Base-by-base conservation (phyloP, 257 asterid species). In the Lycium barbarum region DNA sequence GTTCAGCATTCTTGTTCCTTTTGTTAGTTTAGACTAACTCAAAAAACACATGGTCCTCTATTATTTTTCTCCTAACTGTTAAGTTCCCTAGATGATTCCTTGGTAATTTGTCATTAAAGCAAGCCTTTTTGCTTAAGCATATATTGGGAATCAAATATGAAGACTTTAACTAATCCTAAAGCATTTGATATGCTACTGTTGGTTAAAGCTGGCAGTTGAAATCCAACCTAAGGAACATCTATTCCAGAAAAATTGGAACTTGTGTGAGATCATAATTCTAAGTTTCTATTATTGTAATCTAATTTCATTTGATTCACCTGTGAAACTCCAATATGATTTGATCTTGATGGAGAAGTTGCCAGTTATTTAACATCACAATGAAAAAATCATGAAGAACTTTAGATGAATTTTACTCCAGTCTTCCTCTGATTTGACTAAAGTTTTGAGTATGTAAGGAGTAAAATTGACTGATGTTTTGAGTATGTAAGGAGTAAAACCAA, bases 1-100 rank as follows among this genome's bases (percentile, higher is more conserved):
- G 63, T 76, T 13, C 63, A 76, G 63, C 14, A 13, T 76, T 49
- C 81, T 49, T 74, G 22, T 51, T 49, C 4, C 63, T 74, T 74
- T 74, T 47, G 7, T 7, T 74, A 76, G 63, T 66, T 66, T 66
- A 66, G 7, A 73, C 20, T 20, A 76, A 51, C 45, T 76, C 22
- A n/a, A 45, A 72, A n/a, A 72, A n/a, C 59, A 45, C 79, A 9
- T 71, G 55, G 79, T 71, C 33, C 55, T 14, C 9, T 40, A 9
- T 71, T 40, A 43, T 40, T 40, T 71, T 71, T 40, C 55, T 43
- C 8, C 18, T 35, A 40, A 70, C 7, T 17, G 4, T 4, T 5
- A 71, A 18, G 10, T 17, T 15, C n/a, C 33, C 66, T 22, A 3
- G 15, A 62, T 62, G 70, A 62, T 62, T 62, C 57, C 36, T 72